A percentile compares a stretch with the other conserved stretches of the same genome.
phyloP scores from a whole-genome alignment of 2,329 filamentous ascomycete species.

The Ceratocystiopsis minuta region DNA sequence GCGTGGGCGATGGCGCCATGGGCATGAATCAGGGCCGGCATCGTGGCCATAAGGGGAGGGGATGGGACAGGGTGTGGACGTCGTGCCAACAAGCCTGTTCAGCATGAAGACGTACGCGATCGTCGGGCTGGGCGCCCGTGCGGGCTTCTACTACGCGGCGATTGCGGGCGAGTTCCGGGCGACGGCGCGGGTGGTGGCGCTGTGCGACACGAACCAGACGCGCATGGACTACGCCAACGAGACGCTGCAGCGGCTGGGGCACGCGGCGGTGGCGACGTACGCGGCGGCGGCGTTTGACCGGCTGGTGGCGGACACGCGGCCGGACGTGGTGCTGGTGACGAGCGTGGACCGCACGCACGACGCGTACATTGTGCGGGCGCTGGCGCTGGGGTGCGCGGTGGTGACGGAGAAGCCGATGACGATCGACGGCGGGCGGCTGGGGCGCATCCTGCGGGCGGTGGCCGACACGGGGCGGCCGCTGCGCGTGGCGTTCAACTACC shows the following conservation, averaged over 20 bases:
- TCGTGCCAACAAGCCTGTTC: no score
- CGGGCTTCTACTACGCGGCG: conserved; percentile 42
- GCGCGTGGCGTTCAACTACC: conserved; percentile 45
- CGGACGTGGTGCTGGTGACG: conserved; percentile 44
- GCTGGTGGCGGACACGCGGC: conserved; percentile 37
- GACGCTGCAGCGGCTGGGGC: conserved; percentile 26
- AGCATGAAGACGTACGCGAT: conserved; percentile 29
- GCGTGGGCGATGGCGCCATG: no score
- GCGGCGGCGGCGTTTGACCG: conserved; percentile 34
- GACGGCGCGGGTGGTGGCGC: conserved; percentile 32
- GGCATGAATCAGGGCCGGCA: no score
- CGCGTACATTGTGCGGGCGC: conserved; percentile 38
- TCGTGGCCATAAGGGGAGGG: no score
- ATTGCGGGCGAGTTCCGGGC: conserved; percentile 32
- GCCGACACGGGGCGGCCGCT: conserved; percentile 29
- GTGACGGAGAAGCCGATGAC: conserved; percentile 51
- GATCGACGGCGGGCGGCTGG: conserved; percentile 36
- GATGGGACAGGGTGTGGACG: no score
- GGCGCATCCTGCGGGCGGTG: conserved; percentile 35
- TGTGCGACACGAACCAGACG: conserved; percentile 43
- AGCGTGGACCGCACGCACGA: conserved; percentile 46
- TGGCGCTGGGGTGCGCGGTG: conserved; percentile 40
- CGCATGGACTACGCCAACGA: conserved; percentile 38
- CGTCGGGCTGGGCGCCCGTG: conserved; percentile 39
- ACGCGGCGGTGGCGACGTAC: conserved; percentile 33